Base-by-base conservation (phyloP, 306 rosid species). In the Ziziphus jujuba region DNA sequence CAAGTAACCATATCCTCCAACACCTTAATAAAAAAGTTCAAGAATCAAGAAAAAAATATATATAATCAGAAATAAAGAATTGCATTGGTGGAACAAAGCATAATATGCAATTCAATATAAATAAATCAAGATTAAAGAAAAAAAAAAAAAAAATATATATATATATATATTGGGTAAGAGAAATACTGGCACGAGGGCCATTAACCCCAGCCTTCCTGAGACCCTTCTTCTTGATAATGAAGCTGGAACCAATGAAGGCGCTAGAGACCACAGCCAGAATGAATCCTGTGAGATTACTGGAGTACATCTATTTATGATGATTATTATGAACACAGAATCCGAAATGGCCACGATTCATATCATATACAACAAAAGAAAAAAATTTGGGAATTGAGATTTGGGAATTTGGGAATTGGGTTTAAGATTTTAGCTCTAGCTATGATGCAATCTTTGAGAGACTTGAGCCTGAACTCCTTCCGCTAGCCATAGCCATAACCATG, bases 171-270 rank as follows among this genome's bases (percentile, higher is more conserved):
- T 9, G 7, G 49, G 13, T 19, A 50, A 15, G 17, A 61, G 33
- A 69, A 70, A 20, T 5, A 88, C 97, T 72, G 56, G 95, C 97
- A 34, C 85, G 84, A 69, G 82, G 58, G 59, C 95, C 95, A 35
- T 66, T 82, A 47, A 61, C 74, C 9, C 78, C 76, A 14, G 95
- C 97, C 15, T 90, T 87, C 31, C 77, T 84, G 61, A 91, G 97
- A 48, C 97, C 97, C 72, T 85, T 84, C 71, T 90, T 90, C 92
- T 90, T 90, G 75, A 90, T 82, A 70, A 90, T 90, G 83, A 90
- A 90, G 57, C 97, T 91, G 59, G 92, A 79, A 25, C 97, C 97
- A 44, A 91, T 88, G 65, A 91, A 91, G 72, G 92, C 97, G 64
- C 97, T 80, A 38, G 97, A 91, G 12, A 77, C 72, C 47, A 88